Conservation (phyloP, 805 yeast genomes). For the Debaryomyces hansenii region DNA sequence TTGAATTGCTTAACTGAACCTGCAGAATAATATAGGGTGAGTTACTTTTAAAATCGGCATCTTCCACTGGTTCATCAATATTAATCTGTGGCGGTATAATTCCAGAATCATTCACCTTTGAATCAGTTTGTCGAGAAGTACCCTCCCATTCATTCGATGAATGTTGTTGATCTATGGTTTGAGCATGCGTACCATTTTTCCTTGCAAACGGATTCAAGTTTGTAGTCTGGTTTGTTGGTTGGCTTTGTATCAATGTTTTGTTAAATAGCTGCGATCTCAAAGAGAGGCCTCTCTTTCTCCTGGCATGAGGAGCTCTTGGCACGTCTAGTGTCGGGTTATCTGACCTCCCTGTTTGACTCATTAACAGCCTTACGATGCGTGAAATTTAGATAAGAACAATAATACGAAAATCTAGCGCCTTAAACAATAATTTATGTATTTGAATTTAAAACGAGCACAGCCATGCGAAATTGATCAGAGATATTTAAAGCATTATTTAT, state of each 20-base stretch:
- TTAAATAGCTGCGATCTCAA: conserved; percentile 65
- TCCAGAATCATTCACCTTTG: background rate
- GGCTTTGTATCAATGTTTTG: conserved; percentile 28
- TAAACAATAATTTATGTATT: background rate
- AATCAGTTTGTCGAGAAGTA: background rate
- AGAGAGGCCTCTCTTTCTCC: conserved; percentile 64
- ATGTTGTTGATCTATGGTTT: background rate
- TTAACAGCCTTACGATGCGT: background rate
- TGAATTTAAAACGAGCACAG: background rate
- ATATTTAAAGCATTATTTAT: background rate
- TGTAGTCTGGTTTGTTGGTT: background rate
- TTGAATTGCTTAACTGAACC: conserved; percentile 17
- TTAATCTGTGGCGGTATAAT: conserved; percentile 18
- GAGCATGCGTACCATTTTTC: conserved; percentile 30
- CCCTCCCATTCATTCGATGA: background rate
- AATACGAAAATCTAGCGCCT: background rate
- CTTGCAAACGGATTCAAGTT: conserved; percentile 12
- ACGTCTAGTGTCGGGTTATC: conserved; percentile 1
- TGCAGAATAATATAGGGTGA: conserved; percentile 11
- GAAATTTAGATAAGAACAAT: background rate
- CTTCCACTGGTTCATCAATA: conserved; percentile 16
- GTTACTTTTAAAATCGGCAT: background rate
- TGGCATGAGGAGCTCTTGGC: conserved; percentile 19
- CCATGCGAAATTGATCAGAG: background rate
- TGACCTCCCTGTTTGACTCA: conserved; percentile 3